Conservation (phyloP, 345 rosid species). For the Pistacia vera region DNA sequence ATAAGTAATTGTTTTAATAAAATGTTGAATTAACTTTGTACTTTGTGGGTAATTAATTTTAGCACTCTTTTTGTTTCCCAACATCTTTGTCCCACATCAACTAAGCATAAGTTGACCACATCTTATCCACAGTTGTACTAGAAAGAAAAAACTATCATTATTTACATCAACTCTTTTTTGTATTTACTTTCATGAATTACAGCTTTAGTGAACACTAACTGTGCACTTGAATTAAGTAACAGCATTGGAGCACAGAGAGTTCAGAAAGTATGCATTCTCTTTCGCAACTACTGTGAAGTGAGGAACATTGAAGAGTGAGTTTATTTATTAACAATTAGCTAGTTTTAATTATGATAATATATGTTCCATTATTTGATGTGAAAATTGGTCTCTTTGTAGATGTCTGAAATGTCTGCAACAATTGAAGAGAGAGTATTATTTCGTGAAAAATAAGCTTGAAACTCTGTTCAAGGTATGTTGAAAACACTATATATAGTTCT, state of each 20-base stretch:
- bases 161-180: neutral
- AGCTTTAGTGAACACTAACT: neutral
- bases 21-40: neutral
- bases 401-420: constrained; percentile 64
- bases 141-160: neutral
- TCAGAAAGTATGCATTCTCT: constrained; percentile 48
- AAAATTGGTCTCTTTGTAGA: constrained; percentile 32
- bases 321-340: constrained; percentile 1
- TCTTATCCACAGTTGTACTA: neutral
- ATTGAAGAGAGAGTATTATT: constrained; percentile 50
- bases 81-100: constrained; percentile 13
- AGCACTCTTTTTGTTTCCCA: neutral
- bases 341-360: neutral
- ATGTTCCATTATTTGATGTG: neutral
- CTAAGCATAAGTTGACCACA: neutral
- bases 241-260: constrained; percentile 69
- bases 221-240: constrained; percentile 15
- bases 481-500: neutral
- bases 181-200: neutral
- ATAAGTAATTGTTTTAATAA: neutral
- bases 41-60: constrained; percentile 5
- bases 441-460: constrained; percentile 63
- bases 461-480: constrained; percentile 52
- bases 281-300: constrained; percentile 50
- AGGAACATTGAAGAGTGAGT: constrained; percentile 52